Conservation (phyloP, 192 early-diverging fungal genomes). For the Backusella morwellensis region DNA sequence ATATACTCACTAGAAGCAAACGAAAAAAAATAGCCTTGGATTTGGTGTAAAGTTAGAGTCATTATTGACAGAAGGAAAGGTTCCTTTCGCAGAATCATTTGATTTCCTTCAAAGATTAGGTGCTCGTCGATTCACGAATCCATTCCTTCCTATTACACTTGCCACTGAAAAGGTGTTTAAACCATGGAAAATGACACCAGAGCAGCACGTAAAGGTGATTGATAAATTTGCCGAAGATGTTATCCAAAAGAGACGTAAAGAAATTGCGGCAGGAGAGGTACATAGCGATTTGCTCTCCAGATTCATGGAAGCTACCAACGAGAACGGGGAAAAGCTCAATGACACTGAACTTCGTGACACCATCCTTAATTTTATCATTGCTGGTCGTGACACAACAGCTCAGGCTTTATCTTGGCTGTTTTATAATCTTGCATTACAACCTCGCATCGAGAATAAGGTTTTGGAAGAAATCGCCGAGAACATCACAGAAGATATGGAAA, state of each 20-base stretch:
- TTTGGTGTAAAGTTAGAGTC: conserved; percentile 51
- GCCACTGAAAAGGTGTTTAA: not conserved
- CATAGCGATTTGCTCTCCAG: conserved; percentile 26
- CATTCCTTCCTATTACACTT: conserved; percentile 13
- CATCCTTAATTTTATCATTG: conserved; percentile 39
- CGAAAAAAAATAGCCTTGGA: conserved; percentile 23
- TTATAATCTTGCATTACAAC: conserved; percentile 40
- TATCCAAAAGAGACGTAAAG: conserved; percentile 23
- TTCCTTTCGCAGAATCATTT: conserved; percentile 52
- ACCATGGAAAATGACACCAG: conserved; percentile 20
- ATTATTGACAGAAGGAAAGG: conserved; percentile 34
- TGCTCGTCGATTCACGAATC: conserved; percentile 29
- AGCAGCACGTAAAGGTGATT: conserved; percentile 22
- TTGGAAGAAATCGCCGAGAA: conserved; percentile 35
- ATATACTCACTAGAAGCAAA: not conserved
- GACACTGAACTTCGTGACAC: conserved; percentile 35
- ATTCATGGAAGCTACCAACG: conserved; percentile 31
- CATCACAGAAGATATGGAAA: conserved; percentile 25
- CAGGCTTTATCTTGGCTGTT: conserved; percentile 51
- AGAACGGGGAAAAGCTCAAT: conserved; percentile 21
- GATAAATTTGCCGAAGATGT: conserved; percentile 28
- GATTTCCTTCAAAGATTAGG: conserved; percentile 44
- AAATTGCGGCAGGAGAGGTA: conserved; percentile 10
- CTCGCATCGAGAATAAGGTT: conserved; percentile 41
- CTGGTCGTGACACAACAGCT: conserved; percentile 49